Evolutionary conservation across 441 rosid species (phyloP).

Genomic region (Biscutella laevigata): DNA sequence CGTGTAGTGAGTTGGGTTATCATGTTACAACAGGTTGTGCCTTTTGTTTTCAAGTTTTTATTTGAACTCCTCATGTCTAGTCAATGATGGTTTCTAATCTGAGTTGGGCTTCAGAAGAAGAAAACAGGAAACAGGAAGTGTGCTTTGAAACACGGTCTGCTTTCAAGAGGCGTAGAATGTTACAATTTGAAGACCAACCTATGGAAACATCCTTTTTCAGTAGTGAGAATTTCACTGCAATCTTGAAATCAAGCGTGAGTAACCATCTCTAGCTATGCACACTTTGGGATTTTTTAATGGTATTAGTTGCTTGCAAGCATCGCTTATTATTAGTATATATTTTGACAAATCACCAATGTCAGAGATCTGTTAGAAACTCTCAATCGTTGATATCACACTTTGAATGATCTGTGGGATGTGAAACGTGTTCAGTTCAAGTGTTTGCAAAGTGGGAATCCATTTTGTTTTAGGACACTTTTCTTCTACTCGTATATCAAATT

Average conservation of each 20-base stretch:
- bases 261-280: neutral
- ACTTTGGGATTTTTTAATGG: no score
- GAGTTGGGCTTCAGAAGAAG: constrained; percentile 32
- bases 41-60: neutral
- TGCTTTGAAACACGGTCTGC: constrained; percentile 37
- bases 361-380: neutral
- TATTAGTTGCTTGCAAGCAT: neutral
- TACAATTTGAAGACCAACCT: constrained; percentile 55
- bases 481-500: neutral
- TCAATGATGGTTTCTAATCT: neutral
- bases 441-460: neutral
- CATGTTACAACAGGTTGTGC: constrained; percentile 34
- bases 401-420: neutral
- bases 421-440: neutral
- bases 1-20: constrained; percentile 56
- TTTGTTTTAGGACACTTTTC: neutral
- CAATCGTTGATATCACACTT: neutral
- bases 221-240: constrained; percentile 47
- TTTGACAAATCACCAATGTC: neutral
- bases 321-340: neutral
- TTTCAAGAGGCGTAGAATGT: constrained; percentile 73
- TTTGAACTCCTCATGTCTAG: neutral
- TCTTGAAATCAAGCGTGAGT: constrained; percentile 60
- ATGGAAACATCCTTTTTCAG: constrained; percentile 43
- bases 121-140: constrained; percentile 41